Evolutionary conservation across 495 filamentous ascomycete genomes (phyloP).

Genomic region (Lasiosphaeria ovina): DNA sequence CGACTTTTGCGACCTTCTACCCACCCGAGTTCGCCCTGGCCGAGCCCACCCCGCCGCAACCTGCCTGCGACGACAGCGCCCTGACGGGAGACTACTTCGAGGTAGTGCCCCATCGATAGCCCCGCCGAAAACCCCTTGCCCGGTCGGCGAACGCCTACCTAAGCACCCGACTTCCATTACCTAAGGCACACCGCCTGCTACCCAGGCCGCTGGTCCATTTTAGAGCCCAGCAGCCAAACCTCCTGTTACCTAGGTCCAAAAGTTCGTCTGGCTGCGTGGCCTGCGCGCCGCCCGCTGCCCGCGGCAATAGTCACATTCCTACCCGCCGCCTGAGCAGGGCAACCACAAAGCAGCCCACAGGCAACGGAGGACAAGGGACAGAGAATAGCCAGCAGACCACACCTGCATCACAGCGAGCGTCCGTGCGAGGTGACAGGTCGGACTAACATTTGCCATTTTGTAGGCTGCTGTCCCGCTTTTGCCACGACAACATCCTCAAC

Average conservation of each 20-base stretch:
- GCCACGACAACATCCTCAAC: conserved; percentile 22
- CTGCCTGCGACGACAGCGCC: not conserved
- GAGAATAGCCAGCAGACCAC: conserved; percentile 1
- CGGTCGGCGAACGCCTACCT: too few species aligned
- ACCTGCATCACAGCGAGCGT: not conserved
- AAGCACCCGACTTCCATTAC: too few species aligned
- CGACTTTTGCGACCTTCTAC: not conserved
- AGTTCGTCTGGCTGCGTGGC: too few species aligned
- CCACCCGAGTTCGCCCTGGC: not conserved
- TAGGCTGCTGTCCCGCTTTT: conserved; percentile 30
- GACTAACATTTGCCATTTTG: conserved; percentile 33
- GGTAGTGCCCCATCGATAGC: too few species aligned
- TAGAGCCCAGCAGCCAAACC: too few species aligned
- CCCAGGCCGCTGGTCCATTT: too few species aligned
- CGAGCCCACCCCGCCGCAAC: not conserved
- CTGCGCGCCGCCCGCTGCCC: too few species aligned
- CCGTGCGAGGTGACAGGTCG: conserved; percentile 25
- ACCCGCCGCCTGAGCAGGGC: not conserved
- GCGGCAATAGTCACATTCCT: too few species aligned
- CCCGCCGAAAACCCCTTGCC: too few species aligned
- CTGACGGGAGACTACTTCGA: not conserved
- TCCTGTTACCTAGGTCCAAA: too few species aligned
- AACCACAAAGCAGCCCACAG: conserved; percentile 2
- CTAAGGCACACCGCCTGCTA: too few species aligned
- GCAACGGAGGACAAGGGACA: conserved; percentile 19